Conservation (phyloP, 768 basidiomycete species). For the Mycena filopes region DNA sequence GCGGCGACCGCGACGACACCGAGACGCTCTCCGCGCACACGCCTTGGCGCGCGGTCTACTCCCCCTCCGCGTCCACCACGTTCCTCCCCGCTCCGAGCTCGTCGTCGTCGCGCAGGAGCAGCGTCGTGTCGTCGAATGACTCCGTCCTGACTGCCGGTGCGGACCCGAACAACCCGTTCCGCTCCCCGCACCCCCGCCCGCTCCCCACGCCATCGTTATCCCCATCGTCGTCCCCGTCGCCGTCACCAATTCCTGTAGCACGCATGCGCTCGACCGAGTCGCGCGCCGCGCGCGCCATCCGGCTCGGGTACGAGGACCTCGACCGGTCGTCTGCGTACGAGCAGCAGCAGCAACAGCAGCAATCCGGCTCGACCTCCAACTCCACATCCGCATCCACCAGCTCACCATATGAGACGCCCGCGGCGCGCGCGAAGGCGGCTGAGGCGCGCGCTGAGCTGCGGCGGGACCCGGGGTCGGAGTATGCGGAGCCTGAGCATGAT, state of each 20-base stretch:
- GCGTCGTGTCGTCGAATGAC: constrained; percentile 17
- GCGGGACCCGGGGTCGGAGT: constrained; percentile 28
- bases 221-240: constrained; percentile 5
- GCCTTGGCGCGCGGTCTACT: constrained; percentile 19
- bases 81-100: constrained; percentile 12
- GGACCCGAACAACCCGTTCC: constrained; percentile 24
- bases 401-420: constrained; percentile 17
- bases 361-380: too few species aligned
- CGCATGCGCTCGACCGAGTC: constrained; percentile 11
- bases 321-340: constrained; percentile 18
- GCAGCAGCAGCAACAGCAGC: too few species aligned
- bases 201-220: background rate
- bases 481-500: constrained; percentile 26
- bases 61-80: constrained; percentile 20
- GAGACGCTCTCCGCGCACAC: constrained; percentile 1
- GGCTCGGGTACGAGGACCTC: constrained; percentile 23
- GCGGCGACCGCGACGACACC: too few species aligned
- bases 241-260: background rate
- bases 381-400: background rate
- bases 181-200: constrained; percentile 3
- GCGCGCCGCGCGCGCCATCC: constrained; percentile 21
- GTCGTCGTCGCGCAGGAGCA: constrained; percentile 14
- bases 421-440: constrained; percentile 22
- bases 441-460: constrained; percentile 30
- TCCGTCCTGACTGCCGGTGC: constrained; percentile 15